Base-by-base conservation (phyloP, 208 protist genomes). In the Wallacemonas rigidus region DNA sequence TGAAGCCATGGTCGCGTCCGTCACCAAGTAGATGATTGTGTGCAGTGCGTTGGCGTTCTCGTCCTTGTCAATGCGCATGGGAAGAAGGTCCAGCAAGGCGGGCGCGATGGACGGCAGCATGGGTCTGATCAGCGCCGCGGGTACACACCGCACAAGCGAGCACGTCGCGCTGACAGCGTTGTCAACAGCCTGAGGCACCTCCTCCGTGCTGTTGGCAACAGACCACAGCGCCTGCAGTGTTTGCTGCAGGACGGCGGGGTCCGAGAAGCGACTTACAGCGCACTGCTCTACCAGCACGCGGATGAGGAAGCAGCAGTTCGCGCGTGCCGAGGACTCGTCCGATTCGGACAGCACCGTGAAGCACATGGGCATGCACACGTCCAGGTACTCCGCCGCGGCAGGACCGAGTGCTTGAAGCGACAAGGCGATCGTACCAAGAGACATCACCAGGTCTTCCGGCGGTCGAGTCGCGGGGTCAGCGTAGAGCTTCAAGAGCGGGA, bases 121-220 rank as follows among this genome's bases (percentile, higher is more conserved):
- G 36, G 40, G 40, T 6, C 9, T 41, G 9, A 71, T 48, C 67
- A 71, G 51, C 14, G 53, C 8, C 2, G 48, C 17, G 3, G 85
- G 79, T 6, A 91, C 75, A 41, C 81, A 85, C 12, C 83, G 81
- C 43, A 96, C 77, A 36, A 96, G 78, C 9, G 80, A 83, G 79
- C 89, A 96, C 26, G 81, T 85, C n/a, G 91, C 91, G 53, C 87
- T 90, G 38, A 93, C 80, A 15, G 89, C 91, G 80, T 96, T 96
- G 81, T 96, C 91, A 1, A 91, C 86, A 9, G 91, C 87, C 50
- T 87, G 81, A 1, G 87, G 83, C 4, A 88, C 83, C 76, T 96
- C 89, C 35, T 88, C 76, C 1, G 39, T 45, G 44, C 69, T 77
- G n/a, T 55, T 70, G 14, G 73, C 73, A 5, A 87, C 74, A 7